Evolutionary conservation across 2,329 filamentous ascomycete species (phyloP).

Genomic region (Claviceps pusilla): DNA sequence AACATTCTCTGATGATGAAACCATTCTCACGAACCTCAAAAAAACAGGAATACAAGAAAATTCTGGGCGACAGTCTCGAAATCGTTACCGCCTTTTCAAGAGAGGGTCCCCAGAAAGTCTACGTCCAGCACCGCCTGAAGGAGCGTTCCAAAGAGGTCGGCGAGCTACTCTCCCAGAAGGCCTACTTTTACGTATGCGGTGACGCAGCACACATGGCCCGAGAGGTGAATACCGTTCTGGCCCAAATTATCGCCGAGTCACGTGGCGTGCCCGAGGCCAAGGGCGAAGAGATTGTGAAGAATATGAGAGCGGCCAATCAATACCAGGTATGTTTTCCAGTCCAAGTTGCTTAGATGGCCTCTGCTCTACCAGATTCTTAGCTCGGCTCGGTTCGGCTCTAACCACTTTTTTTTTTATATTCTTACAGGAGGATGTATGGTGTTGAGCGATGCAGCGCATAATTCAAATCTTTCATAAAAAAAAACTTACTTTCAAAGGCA

Average conservation of each 20-base stretch:
- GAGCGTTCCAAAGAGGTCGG: constrained; percentile 75
- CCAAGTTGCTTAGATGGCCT: too few relatives aligned
- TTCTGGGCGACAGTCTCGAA: constrained; percentile 76
- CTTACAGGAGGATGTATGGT: constrained; percentile 56
- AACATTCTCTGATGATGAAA: too few relatives aligned
- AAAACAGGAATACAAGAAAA: constrained; percentile 61
- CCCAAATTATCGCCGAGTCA: constrained; percentile 72
- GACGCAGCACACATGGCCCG: constrained; percentile 95
- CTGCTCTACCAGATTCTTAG: background rate
- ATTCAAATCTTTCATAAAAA: background rate
- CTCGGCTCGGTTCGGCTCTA: background rate
- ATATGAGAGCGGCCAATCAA: constrained; percentile 85
- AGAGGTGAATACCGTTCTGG: constrained; percentile 77
- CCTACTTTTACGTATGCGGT: constrained; percentile 95
- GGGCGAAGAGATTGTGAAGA: constrained; percentile 92
- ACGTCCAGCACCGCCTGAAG: constrained; percentile 85
- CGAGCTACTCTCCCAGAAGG: constrained; percentile 69
- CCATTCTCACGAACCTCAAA: background rate
- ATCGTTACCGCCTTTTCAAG: constrained; percentile 93
- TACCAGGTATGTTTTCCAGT: constrained; percentile 58
- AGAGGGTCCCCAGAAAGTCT: constrained; percentile 74
- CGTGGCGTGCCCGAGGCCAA: constrained; percentile 70
- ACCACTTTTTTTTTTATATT: background rate
- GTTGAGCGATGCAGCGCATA: constrained; percentile 23
- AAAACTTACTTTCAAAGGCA: background rate